Base-by-base conservation (phyloP, 768 basidiomycete species). In the Coprinopsis cinerea region DNA sequence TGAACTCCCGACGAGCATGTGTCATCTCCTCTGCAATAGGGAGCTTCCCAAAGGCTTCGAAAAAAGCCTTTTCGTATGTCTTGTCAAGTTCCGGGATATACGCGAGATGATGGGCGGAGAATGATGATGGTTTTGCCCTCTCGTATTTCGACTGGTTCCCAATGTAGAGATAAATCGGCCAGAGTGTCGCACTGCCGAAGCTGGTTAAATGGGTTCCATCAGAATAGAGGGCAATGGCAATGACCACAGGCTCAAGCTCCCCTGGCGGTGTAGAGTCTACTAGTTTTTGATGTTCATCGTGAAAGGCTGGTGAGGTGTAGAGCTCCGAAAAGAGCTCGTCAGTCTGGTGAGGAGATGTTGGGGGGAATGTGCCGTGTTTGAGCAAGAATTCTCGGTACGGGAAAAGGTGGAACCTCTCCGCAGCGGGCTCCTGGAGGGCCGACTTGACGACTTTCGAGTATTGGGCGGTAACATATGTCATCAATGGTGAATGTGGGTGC, bases 131-230 rank as follows among this genome's bases (percentile, higher is more conserved):
- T 20, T 58, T 57, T 1, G 46, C 49, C 3, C 65, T 56, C 0
- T 50, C 47, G 48, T 72, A 73, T 52, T 75, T 76, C 0, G 71
- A 67, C 14, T 63, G 54, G 47, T 69, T 69, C 0, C 68, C 71
- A 34, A 72, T 48, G 34, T 55, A 56, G 27, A 61, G 43, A 43
- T 69, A 68, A 3, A 67, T 54, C 2, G 66, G 68, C 67, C 68
- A 69, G 3, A 64, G 49, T 2, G 57, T 55, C 2, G 64, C 61
- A 11, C 43, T 62, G 10, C 69, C 67, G 53, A 71, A 71, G 32
- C 56, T 59, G 14, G 69, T 57, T 7, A 65, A 52, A 34, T 63
- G 63, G 2, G 68, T 69, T 0, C 62, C 56, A 44, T 69, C 68
- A 0, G 66, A 67, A 54, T 59, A 66, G 7, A 67, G 53, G 58